Percentiles rank a stretch among this genome's conserved stretches.
phyloP scores from a whole-genome alignment of 768 basidiomycete species.

The Tricholoma saponaceum region DNA sequence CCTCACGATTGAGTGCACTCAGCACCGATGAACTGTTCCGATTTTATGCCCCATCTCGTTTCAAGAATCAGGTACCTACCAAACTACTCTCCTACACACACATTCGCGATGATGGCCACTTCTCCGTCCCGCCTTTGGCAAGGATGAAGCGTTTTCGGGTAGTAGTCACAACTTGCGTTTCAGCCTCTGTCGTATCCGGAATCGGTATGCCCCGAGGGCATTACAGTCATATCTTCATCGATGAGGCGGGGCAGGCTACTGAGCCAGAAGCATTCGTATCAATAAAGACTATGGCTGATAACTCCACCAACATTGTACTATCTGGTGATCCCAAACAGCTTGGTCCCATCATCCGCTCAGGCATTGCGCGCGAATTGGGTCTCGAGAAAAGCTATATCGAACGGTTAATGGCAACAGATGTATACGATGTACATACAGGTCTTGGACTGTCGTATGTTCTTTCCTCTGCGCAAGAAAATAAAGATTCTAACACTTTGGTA shows the following conservation, averaged over 20 bases:
- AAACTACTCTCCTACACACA: conserved; percentile 35
- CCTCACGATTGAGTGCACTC: conserved; percentile 36
- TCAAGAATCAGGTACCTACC: conserved; percentile 41
- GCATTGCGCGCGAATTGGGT: conserved; percentile 51
- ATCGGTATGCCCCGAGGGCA: conserved; percentile 58
- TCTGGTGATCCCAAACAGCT: conserved; percentile 72
- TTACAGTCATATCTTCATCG: conserved; percentile 65
- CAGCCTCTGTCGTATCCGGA: conserved; percentile 50
- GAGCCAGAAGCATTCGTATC: conserved; percentile 64
- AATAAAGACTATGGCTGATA: conserved; percentile 55
- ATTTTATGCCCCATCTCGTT: conserved; percentile 49
- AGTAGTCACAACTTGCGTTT: conserved; percentile 63
- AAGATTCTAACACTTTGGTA: conserved; percentile 19
- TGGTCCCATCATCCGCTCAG: conserved; percentile 62
- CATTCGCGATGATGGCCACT: conserved; percentile 28
- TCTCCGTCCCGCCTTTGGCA: conserved; percentile 35
- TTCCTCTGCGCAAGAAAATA: not conserved
- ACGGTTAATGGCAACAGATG: conserved; percentile 46
- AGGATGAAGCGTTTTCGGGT: conserved; percentile 42
- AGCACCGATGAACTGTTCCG: conserved; percentile 43
- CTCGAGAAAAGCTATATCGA: conserved; percentile 60
- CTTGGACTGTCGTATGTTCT: conserved; percentile 25
- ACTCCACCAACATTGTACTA: conserved; percentile 52
- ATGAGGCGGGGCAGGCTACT: conserved; percentile 71
- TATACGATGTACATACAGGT: conserved; percentile 32